Base-by-base conservation (phyloP, 768 basidiomycete species). In the Rhizopogon vinicolor region DNA sequence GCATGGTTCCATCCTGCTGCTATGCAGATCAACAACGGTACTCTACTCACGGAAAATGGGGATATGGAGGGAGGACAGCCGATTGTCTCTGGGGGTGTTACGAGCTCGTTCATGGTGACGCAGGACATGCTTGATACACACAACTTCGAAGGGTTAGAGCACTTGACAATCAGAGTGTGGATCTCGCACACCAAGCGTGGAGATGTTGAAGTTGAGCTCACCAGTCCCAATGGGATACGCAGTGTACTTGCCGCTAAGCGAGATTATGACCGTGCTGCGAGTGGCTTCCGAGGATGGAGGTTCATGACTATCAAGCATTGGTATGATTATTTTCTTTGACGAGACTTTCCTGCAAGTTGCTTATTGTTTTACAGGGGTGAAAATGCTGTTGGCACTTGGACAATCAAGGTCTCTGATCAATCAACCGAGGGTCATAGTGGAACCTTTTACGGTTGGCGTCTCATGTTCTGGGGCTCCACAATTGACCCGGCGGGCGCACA, bases 271-370 rank as follows among this genome's bases (percentile, higher is more conserved):
- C 68, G 67, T 39, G 85, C 80, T 16, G 68, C 63, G 5, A 78
- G 76, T 8, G 96, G 97, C 8, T 96, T 80, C 68, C 83, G 83
- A n/a, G 95, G 92, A 0, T 99, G 97, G 97, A 87, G 81, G n/a
- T 99, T 99, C 68, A 98, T 98, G 94, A 84, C 85, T 33, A 82
- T 98, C 54, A 99, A 99, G 71, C 97, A 99, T 65, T 99, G 97
- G 96, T 95, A 55, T 22, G 70, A 52, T 52, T 8, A 33, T 40
- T 55, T 37, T 60, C 22, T 10, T 55, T 40, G 46, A 18, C 44
- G n/a, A 56, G 37, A 13, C 6, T 25, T 5, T 18, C 50, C 28
- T 52, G 29, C 41, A 51, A 39, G 39, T 37, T 51, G 10, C 55
- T 71, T 40, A 73, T 56, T 29, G 1, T 41, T 19, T 37, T 10